phyloP scores from a whole-genome alignment of 208 protist species.

The Trichomonas gallinae region DNA sequence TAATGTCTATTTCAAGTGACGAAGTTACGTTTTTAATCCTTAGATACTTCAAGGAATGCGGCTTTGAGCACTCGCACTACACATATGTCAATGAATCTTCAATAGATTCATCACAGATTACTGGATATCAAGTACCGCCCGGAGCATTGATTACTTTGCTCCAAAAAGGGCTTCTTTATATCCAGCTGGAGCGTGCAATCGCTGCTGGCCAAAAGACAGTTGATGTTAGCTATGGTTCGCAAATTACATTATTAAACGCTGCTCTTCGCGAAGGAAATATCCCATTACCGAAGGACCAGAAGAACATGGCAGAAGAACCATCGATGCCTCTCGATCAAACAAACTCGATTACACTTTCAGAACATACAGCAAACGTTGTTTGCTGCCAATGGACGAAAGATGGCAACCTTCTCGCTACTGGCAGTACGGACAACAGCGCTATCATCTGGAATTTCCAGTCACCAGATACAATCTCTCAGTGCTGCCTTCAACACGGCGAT shows the following conservation, averaged over 20 bases:
- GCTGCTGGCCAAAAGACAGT: background rate
- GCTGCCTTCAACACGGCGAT: background rate
- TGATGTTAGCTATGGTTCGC: background rate
- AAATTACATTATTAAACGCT: background rate
- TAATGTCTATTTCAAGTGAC: background rate
- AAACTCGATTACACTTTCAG: background rate
- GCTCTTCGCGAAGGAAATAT: background rate
- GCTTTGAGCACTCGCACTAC: conserved; percentile 1
- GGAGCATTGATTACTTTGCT: background rate
- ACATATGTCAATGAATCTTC: background rate
- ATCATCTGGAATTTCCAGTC: background rate
- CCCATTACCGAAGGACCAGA: background rate
- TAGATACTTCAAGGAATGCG: conserved; percentile 3
- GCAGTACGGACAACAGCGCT: background rate
- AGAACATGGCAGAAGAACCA: background rate
- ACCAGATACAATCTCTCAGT: background rate
- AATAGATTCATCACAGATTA: background rate
- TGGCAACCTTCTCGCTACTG: background rate
- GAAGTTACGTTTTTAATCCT: background rate
- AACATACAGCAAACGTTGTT: background rate
- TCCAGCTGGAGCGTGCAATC: background rate
- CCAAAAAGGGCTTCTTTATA: conserved; percentile 19
- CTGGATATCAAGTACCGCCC: background rate
- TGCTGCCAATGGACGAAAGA: background rate
- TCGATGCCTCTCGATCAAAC: background rate